A percentile compares a stretch with the other conserved stretches of the same genome.
These are phyloP conservation scores for Camelina sativa DNA, from an alignment of 345 rosid genomes.

Conservation along the genomic window DNA sequence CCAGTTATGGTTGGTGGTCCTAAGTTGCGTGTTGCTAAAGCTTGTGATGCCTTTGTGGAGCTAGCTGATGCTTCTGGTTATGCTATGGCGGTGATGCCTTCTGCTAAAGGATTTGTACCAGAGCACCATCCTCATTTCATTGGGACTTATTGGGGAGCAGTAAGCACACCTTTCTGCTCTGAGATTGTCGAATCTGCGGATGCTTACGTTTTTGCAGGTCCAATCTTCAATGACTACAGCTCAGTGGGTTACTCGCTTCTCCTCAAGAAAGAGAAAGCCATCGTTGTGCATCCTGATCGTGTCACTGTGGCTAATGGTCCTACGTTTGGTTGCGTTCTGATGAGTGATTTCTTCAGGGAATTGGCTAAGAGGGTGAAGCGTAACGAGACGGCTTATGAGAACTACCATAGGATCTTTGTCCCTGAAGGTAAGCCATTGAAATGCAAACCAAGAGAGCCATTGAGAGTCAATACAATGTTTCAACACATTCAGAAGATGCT, in stretches of 20 bases:
- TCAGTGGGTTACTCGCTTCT: slow-evolving; percentile 28
- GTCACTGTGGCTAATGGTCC: slow-evolving; percentile 30
- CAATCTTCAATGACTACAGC: slow-evolving; percentile 30
- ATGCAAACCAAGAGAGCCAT: slow-evolving; percentile 12
- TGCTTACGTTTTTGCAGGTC: slow-evolving; percentile 28
- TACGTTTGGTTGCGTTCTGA: slow-evolving; percentile 14
- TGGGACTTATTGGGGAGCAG: slow-evolving; percentile 22
- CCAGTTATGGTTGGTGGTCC: slow-evolving; percentile 28
- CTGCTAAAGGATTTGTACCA: slow-evolving; percentile 24
- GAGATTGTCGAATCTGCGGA: slow-evolving; percentile 54
- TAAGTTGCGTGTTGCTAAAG: slow-evolving; percentile 23
- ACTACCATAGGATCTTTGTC: slow-evolving; percentile 27
- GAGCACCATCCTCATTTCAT: slow-evolving; percentile 27
- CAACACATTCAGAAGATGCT: slow-evolving; percentile 25
- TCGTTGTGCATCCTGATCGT: slow-evolving; percentile 14
- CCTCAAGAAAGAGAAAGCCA: slow-evolving; percentile 25
- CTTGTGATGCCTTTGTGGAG: slow-evolving; percentile 9
- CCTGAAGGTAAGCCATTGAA: slow-evolving; percentile 17
- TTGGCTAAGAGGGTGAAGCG: slow-evolving; percentile 24
- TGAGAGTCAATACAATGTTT: slow-evolving; percentile 25
- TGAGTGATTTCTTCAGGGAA: slow-evolving; percentile 22
- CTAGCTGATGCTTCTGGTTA: slow-evolving; percentile 25
- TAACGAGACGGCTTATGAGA: slow-evolving; percentile 15
- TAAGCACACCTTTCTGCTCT: slow-evolving; percentile 50
- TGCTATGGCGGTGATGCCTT: slow-evolving; percentile 14